Evolutionary conservation across 371 early-diverging fungal genomes (phyloP).

Genomic region (Massospora cicadina): DNA sequence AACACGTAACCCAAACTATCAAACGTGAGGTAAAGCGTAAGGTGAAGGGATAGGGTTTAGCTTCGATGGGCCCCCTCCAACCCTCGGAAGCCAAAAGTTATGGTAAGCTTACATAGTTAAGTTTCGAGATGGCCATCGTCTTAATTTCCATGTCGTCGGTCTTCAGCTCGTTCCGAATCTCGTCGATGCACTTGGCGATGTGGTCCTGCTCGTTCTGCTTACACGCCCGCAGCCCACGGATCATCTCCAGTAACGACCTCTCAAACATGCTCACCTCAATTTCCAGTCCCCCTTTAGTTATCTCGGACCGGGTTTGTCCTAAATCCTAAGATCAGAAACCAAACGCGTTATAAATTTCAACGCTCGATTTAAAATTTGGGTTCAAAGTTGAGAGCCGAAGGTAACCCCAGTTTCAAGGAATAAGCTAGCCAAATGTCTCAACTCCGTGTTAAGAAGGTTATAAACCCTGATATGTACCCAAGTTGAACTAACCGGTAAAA

Average conservation of each 20-base stretch:
- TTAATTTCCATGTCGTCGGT: slow-evolving; percentile 70
- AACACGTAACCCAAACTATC: not conserved
- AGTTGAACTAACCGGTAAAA: no score
- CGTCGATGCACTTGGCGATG: slow-evolving; percentile 63
- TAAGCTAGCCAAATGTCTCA: no score
- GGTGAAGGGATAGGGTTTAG: not conserved
- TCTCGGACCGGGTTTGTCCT: no score
- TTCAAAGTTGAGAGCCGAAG: no score
- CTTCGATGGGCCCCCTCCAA: not conserved
- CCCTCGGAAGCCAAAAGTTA: not conserved
- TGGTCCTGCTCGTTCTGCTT: slow-evolving; percentile 78
- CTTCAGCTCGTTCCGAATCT: slow-evolving; percentile 73
- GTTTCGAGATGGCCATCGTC: slow-evolving; percentile 73
- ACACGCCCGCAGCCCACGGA: slow-evolving; percentile 84
- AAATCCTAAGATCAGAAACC: no score
- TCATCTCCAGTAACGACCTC: slow-evolving; percentile 67
- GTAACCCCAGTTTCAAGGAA: no score
- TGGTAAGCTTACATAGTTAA: slow-evolving; percentile 55
- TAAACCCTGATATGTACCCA: no score
- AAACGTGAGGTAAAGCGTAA: not conserved
- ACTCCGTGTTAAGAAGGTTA: no score
- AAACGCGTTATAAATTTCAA: no score
- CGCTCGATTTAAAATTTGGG: no score
- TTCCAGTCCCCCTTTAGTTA: no score
- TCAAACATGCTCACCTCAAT: no score